These are phyloP conservation scores for Trichoderma erinaceum DNA, from an alignment of 495 filamentous ascomycete species.

Conservation along the genomic window DNA sequence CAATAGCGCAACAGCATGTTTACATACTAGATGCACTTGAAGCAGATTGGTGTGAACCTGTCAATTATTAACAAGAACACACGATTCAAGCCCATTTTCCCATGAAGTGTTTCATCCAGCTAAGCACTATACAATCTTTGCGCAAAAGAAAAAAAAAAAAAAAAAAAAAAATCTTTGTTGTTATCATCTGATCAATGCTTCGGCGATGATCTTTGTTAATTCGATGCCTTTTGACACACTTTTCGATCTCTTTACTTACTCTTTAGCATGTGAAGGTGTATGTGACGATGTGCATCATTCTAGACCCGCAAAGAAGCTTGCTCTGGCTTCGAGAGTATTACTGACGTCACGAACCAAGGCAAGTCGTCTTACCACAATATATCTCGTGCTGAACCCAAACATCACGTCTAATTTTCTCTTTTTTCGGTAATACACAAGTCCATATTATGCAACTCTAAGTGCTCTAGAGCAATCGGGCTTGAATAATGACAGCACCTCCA, in stretches of 20 bases:
- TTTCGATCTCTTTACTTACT: background rate
- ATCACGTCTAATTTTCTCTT: background rate
- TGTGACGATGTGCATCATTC: slow-evolving; percentile 1
- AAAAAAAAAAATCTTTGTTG: no score
- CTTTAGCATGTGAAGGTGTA: background rate
- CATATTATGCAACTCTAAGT: background rate
- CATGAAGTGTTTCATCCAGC: no score
- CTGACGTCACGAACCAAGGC: background rate
- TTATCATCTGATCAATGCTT: no score
- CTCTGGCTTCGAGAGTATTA: background rate
- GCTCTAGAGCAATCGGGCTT: background rate
- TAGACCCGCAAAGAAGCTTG: slow-evolving; percentile 2
- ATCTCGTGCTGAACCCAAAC: background rate
- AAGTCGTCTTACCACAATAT: background rate
- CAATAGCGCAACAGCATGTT: no score
- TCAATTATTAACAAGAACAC: no score
- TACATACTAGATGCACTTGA: no score
- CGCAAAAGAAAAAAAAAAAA: no score
- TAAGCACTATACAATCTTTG: no score
- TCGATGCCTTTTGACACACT: background rate
- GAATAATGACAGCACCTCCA: background rate
- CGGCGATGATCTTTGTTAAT: no score
- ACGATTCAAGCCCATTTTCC: no score
- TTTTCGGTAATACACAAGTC: background rate
- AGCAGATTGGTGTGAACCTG: no score